Evolutionary conservation across 169 alveolate genomes (phyloP), one percentile per base, ranked within the genome.

Genomic region (Babesia bovis): DNA sequence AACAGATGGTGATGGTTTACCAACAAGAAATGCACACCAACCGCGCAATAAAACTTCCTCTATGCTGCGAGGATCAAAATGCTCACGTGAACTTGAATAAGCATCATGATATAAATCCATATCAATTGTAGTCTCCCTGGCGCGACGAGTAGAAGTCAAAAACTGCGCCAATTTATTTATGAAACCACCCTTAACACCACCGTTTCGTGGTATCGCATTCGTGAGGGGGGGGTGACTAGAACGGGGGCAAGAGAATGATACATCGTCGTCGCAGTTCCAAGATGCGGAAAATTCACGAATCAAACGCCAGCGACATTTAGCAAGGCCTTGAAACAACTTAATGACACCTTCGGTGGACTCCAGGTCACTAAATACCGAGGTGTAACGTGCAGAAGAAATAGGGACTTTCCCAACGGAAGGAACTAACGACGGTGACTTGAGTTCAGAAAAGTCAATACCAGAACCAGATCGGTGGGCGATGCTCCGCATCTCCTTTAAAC

Each of bases 271-370:
- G 50, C 45, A 59, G 10, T 45, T 44, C 44, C 50, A 59, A 1
- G 85, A 51, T 9, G 85, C 85, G 17, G 35, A 41, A 42, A 55
- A 77, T 57, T 77, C 85, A 10, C 81, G 53, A 9, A 82, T 67
- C 58, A 77, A n/a, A 15, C 85, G 70, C 85, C 85, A 77, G 32
- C 85, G 81, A 12, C 66, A 32, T 1, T 40, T 59, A 1, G 82
- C 49, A 12, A 77, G 51, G 30, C 49, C 17, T 51, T 77, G 82
- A 15, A 77, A 17, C 15, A 78, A 47, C 59, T 56, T 41, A 17
- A 77, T 71, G 38, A 51, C 51, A 12, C 56, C 85, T 55, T 77
- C 85, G 9, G 79, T 66, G n/a, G 57, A 17, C 49, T 77, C 85
- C 33, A 77, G 36, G 30, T 77, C 60, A 32, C 36, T 57, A 55